phyloP scores from a whole-genome alignment of 768 basidiomycete species.

The Boletus insuetus region DNA sequence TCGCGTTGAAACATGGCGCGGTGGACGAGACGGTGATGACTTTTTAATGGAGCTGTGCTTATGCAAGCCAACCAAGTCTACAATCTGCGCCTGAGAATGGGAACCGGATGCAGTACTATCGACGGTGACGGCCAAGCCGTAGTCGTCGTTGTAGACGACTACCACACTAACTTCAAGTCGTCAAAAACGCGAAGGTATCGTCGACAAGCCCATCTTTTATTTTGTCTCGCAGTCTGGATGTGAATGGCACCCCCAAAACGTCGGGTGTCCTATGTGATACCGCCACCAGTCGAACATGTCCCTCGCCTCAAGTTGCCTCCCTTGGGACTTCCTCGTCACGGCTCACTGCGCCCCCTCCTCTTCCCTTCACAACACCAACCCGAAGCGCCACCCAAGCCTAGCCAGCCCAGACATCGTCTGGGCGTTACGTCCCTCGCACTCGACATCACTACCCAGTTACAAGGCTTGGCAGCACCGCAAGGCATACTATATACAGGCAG shows the following conservation, averaged over 20 bases:
- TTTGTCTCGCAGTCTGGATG: constrained; percentile 15
- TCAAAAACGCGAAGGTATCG: neutral
- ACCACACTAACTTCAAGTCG: neutral
- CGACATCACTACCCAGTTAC: constrained; percentile 75
- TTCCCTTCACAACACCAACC: constrained; percentile 35
- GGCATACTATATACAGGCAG: constrained; percentile 91
- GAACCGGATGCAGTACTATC: constrained; percentile 7
- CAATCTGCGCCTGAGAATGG: neutral
- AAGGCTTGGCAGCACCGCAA: constrained; percentile 64
- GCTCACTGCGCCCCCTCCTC: constrained; percentile 68
- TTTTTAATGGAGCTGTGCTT: constrained; percentile 8
- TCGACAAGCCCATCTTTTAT: neutral
- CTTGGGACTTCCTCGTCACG: constrained; percentile 57
- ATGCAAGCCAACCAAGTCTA: constrained; percentile 14
- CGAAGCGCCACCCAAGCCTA: constrained; percentile 17
- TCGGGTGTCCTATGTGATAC: constrained; percentile 87
- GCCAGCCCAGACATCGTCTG: constrained; percentile 80
- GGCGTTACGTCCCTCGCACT: constrained; percentile 86
- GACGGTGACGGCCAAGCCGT: neutral
- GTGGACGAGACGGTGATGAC: neutral
- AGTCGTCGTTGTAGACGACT: constrained; percentile 5
- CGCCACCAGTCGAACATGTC: constrained; percentile 60
- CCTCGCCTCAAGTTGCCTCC: constrained; percentile 73
- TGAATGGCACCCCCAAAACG: constrained; percentile 50
- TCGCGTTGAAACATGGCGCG: constrained; percentile 81